A percentile compares a stretch with the other conserved stretches of the same genome.
These are phyloP conservation scores for Halophytophthora batemanensis DNA, from an alignment of 352 stramenopile species.

Conservation along the genomic window DNA sequence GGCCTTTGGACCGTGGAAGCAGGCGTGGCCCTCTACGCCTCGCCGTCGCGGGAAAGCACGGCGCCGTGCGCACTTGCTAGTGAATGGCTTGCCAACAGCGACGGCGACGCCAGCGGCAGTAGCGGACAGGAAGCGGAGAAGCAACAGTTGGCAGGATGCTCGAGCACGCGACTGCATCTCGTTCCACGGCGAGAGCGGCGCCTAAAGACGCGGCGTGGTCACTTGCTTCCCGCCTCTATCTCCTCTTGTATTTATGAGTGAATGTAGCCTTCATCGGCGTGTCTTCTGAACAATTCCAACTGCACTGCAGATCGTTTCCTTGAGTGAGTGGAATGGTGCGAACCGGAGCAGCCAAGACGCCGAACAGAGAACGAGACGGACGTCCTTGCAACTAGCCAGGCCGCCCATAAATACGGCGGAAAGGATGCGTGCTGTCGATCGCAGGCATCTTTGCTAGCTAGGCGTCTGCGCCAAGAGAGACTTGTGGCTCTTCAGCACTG, in stretches of 20 bases:
- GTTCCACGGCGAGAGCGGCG: constrained; percentile 1
- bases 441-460: not conserved
- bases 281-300: too few species aligned
- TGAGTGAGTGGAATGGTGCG: too few species aligned
- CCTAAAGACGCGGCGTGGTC: not conserved
- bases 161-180: constrained; percentile 6
- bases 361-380: too few species aligned
- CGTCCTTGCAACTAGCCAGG: too few species aligned
- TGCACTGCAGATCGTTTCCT: too few species aligned
- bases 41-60: not conserved
- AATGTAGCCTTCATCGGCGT: constrained; percentile 2
- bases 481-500: not conserved
- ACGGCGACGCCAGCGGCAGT: not conserved
- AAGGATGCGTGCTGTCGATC: too few species aligned
- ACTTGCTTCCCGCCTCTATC: too few species aligned
- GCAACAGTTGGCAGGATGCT: constrained; percentile 1
- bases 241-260: constrained; percentile 1
- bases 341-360: too few species aligned
- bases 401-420: too few species aligned
- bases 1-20: constrained; percentile 11
- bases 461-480: too few species aligned
- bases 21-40: not conserved
- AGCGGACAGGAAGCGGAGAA: constrained; percentile 5
- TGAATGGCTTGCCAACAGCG: too few species aligned
- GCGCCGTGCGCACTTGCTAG: not conserved